These are phyloP conservation scores for Gnetum montanum DNA, from an alignment of 75 land plant species.

Conservation along the genomic window DNA sequence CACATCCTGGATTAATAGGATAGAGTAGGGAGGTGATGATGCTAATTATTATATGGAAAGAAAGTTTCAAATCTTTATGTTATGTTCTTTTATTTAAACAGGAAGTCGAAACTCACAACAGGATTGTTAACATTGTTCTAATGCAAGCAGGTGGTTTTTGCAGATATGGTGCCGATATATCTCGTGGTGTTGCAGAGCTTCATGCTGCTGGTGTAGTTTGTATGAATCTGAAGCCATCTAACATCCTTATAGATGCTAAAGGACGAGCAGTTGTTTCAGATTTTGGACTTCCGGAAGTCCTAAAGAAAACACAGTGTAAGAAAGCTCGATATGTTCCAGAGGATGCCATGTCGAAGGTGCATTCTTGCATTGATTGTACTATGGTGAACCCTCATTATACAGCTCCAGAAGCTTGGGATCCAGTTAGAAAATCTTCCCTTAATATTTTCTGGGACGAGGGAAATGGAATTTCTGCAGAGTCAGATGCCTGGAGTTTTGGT, in stretches of 20 bases:
- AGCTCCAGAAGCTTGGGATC: slow-evolving; percentile 98
- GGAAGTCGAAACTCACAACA: too few species aligned
- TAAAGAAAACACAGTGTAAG: slow-evolving; percentile 64
- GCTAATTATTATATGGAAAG: too few species aligned
- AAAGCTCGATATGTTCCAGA: slow-evolving; percentile 45
- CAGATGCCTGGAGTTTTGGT: slow-evolving; percentile 99
- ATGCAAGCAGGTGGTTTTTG: too few species aligned
- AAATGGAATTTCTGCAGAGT: slow-evolving; percentile 69
- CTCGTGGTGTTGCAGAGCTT: slow-evolving; percentile 92
- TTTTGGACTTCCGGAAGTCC: slow-evolving; percentile 76
- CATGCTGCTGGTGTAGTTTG: slow-evolving; percentile 92
- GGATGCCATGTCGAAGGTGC: slow-evolving; percentile 35
- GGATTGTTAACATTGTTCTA: too few species aligned
- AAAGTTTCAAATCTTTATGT: too few species aligned
- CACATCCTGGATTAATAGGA: too few species aligned
- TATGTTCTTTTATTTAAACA: too few species aligned
- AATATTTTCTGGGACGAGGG: slow-evolving; percentile 83
- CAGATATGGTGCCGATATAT: slow-evolving; percentile 92
- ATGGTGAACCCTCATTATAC: slow-evolving; percentile 82
- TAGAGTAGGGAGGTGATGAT: too few species aligned
- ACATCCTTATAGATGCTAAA: slow-evolving; percentile 65
- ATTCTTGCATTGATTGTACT: slow-evolving; percentile 86
- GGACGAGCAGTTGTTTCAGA: slow-evolving; percentile 89
- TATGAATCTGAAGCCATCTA: slow-evolving; percentile 89
- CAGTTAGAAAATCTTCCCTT: slow-evolving; percentile 63